A percentile compares a stretch with the other conserved stretches of the same genome.
These are phyloP conservation scores for Penicillium dipodomyicola DNA, from an alignment of 495 filamentous ascomycete species.

Conservation along the genomic window DNA sequence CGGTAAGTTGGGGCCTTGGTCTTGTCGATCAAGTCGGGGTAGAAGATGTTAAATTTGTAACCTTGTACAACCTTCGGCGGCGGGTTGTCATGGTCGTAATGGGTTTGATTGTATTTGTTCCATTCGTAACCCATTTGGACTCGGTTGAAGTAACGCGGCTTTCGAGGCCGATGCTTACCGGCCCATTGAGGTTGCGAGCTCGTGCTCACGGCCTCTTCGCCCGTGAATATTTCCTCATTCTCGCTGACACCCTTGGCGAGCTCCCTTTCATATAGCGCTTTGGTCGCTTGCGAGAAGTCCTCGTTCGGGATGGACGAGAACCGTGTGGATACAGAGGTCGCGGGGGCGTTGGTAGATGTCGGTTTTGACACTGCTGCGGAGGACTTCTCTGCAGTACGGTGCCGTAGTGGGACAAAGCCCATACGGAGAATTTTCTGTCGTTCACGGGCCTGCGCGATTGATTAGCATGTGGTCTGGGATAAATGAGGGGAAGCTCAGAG, in stretches of 20 bases:
- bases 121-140: slow-evolving; percentile 99
- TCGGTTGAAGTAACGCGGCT: slow-evolving; percentile 96
- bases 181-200: slow-evolving; percentile 75
- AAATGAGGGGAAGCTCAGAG: not conserved
- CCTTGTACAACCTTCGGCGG: slow-evolving; percentile 98
- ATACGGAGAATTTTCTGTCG: slow-evolving; percentile 64
- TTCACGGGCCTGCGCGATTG: slow-evolving; percentile 49
- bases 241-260: slow-evolving; percentile 88
- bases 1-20: slow-evolving; percentile 89
- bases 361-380: slow-evolving; percentile 36
- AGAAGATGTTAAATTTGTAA: slow-evolving; percentile 99
- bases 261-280: slow-evolving; percentile 87
- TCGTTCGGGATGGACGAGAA: slow-evolving; percentile 75
- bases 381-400: slow-evolving; percentile 49
- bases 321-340: slow-evolving; percentile 56
- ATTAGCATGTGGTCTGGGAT: slow-evolving; percentile 1
- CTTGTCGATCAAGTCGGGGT: slow-evolving; percentile 97
- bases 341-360: slow-evolving; percentile 28
- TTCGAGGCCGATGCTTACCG: slow-evolving; percentile 83
- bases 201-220: slow-evolving; percentile 75
- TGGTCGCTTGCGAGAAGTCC: slow-evolving; percentile 89
- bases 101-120: slow-evolving; percentile 99
- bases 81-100: slow-evolving; percentile 98
- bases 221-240: slow-evolving; percentile 94
- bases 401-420: slow-evolving; percentile 65